phyloP scores from a whole-genome alignment of 2,329 filamentous ascomycete species.

The Alternaria viburni region DNA sequence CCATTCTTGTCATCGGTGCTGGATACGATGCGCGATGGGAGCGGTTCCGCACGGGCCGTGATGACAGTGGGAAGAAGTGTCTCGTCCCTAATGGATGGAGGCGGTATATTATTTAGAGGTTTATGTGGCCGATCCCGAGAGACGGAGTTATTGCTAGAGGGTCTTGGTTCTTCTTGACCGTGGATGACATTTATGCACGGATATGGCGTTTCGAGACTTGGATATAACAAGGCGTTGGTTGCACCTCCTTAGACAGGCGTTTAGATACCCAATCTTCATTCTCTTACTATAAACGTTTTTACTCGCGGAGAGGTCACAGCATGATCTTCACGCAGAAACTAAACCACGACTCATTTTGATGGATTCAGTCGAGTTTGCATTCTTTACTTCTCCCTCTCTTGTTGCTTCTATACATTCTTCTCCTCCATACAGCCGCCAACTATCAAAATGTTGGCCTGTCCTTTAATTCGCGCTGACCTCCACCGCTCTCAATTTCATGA shows the following conservation, averaged over 20 bases:
- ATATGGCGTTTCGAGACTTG: neutral
- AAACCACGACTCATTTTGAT: neutral
- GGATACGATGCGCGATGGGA: slow-evolving; percentile 86
- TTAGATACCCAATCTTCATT: neutral
- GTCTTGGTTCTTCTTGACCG: neutral
- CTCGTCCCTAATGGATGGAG: slow-evolving; percentile 5
- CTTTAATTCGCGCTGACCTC: too few relatives aligned
- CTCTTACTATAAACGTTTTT: neutral
- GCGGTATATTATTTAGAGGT: slow-evolving; percentile 7
- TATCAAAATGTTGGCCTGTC: too few relatives aligned
- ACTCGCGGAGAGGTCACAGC: too few relatives aligned
- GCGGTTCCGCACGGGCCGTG: slow-evolving; percentile 64
- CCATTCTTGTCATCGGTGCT: slow-evolving; percentile 77
- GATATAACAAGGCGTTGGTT: neutral
- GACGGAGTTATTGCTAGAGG: neutral
- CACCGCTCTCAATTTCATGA: neutral
- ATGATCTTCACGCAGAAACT: neutral
- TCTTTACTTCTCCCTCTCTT: neutral
- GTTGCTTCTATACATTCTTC: neutral
- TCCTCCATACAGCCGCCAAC: neutral
- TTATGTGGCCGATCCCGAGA: neutral
- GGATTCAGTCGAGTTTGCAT: neutral
- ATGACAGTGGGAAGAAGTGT: slow-evolving; percentile 63
- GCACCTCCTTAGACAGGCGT: neutral
- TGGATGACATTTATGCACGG: neutral